phyloP scores from a whole-genome alignment of 768 basidiomycete species.

The Cyathus striatus region DNA sequence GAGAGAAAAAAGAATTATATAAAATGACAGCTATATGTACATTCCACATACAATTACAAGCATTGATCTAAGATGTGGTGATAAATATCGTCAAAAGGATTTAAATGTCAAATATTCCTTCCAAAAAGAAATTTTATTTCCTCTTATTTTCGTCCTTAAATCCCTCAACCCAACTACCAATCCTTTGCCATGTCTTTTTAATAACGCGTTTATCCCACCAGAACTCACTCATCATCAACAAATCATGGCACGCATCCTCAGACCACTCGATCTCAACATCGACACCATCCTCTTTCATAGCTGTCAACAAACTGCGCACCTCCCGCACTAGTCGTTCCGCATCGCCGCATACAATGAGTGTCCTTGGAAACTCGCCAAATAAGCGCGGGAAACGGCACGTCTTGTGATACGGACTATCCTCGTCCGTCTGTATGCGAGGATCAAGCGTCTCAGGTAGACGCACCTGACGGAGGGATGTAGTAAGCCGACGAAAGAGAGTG shows the following conservation, averaged over 20 bases:
- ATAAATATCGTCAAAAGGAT: background rate
- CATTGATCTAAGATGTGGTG: background rate
- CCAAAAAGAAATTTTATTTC: background rate
- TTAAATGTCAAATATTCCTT: background rate
- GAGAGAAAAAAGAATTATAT: background rate
- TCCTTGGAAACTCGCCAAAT: constrained; percentile 40
- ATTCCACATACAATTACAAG: background rate
- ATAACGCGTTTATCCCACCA: constrained; percentile 40
- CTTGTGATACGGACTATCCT: constrained; percentile 14
- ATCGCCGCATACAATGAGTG: constrained; percentile 42
- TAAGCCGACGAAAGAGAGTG: constrained; percentile 11
- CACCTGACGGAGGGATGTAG: constrained; percentile 9
- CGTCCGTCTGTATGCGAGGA: constrained; percentile 6
- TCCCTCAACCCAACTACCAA: constrained; percentile 25
- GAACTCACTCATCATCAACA: constrained; percentile 33
- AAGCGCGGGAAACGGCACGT: constrained; percentile 27
- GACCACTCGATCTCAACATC: constrained; percentile 27
- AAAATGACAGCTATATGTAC: background rate
- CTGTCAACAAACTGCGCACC: constrained; percentile 32
- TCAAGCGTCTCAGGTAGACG: constrained; percentile 11
- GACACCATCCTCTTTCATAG: constrained; percentile 34
- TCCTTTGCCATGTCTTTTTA: constrained; percentile 29
- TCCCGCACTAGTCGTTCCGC: constrained; percentile 48
- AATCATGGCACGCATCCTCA: constrained; percentile 38
- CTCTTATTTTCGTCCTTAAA: constrained; percentile 5